Evolutionary conservation across 805 yeast species (phyloP).

Genomic region (Komagataella populi): DNA sequence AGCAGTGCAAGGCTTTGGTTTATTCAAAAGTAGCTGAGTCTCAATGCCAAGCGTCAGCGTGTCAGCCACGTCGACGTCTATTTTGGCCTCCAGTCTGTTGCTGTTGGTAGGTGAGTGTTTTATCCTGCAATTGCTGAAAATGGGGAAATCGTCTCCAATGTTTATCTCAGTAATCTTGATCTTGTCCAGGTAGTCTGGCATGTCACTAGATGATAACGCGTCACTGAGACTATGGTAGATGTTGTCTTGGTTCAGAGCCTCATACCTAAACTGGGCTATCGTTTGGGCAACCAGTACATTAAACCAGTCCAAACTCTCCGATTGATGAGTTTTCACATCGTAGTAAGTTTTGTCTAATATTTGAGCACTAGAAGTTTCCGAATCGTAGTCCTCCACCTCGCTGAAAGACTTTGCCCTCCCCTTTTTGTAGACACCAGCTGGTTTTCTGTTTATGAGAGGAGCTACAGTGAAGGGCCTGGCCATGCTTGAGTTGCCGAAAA

Average conservation of each 20-base stretch:
- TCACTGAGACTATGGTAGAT: conserved; percentile 68
- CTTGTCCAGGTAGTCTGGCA: conserved; percentile 73
- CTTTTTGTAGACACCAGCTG: conserved; percentile 16
- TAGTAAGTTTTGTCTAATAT: conserved; percentile 87
- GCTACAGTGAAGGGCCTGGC: conserved; percentile 9
- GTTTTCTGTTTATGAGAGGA: conserved; percentile 21
- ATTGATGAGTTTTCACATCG: conserved; percentile 72
- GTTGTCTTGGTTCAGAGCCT: conserved; percentile 75
- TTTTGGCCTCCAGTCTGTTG: conserved; percentile 65
- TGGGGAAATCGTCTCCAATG: conserved; percentile 91
- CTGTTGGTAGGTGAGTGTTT: conserved; percentile 34
- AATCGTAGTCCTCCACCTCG: conserved; percentile 6
- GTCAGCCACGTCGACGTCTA: conserved; percentile 83
- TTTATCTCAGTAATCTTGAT: conserved; percentile 77
- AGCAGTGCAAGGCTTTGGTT: conserved; percentile 76
- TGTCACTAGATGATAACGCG: conserved; percentile 42
- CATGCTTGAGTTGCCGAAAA: conserved; percentile 45
- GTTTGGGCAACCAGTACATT: conserved; percentile 89
- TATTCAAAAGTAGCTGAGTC: conserved; percentile 64
- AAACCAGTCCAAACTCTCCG: conserved; percentile 95
- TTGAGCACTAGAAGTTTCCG: conserved; percentile 12
- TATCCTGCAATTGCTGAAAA: conserved; percentile 85
- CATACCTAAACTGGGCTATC: conserved; percentile 75
- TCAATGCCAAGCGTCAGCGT: conserved; percentile 78
- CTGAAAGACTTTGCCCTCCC: conserved; percentile 12